Percentiles rank a stretch among this genome's conserved stretches.
phyloP scores from a whole-genome alignment of 1,284 basidiomycete species.

The Moesziomyces sp. region DNA sequence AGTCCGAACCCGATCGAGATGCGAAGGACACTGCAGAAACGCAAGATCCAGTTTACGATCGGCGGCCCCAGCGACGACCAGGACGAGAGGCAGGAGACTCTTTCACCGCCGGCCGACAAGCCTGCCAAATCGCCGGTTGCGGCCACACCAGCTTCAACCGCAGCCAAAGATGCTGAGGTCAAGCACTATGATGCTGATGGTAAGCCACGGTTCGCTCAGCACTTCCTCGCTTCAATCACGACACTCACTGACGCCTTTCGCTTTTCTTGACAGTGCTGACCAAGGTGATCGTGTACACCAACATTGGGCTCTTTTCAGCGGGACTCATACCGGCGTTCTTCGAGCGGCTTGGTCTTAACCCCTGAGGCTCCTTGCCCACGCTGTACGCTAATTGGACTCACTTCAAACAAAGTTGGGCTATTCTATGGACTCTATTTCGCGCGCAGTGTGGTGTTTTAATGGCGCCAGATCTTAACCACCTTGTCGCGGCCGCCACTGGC shows the following conservation, averaged over 20 bases:
- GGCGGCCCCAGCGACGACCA: slow-evolving; percentile 11
- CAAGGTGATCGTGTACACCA: slow-evolving; percentile 88
- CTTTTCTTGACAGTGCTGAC: slow-evolving; percentile 73
- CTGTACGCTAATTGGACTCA: not conserved
- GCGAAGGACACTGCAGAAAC: slow-evolving; percentile 10
- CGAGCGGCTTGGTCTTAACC: slow-evolving; percentile 38
- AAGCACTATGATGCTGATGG: slow-evolving; percentile 86
- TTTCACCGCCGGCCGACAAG: slow-evolving; percentile 31
- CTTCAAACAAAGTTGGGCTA: too few relatives aligned
- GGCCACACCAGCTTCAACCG: slow-evolving; percentile 10
- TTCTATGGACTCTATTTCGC: too few relatives aligned
- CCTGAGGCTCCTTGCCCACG: too few relatives aligned
- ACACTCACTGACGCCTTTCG: too few relatives aligned
- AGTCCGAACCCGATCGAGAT: slow-evolving; percentile 34
- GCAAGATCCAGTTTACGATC: slow-evolving; percentile 42
- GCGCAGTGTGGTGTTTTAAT: slow-evolving; percentile 13
- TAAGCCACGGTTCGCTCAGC: not conserved
- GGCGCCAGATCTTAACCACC: slow-evolving; percentile 72
- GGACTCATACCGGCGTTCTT: slow-evolving; percentile 51
- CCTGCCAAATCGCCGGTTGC: slow-evolving; percentile 19
- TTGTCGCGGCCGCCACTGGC: slow-evolving; percentile 86
- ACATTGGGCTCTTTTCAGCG: slow-evolving; percentile 76
- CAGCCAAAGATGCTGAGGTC: slow-evolving; percentile 64
- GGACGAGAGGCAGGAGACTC: slow-evolving; percentile 17
- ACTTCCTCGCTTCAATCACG: too few relatives aligned